Base-by-base conservation (phyloP, 192 early-diverging fungal species). In the Coemansia sp. region DNA sequence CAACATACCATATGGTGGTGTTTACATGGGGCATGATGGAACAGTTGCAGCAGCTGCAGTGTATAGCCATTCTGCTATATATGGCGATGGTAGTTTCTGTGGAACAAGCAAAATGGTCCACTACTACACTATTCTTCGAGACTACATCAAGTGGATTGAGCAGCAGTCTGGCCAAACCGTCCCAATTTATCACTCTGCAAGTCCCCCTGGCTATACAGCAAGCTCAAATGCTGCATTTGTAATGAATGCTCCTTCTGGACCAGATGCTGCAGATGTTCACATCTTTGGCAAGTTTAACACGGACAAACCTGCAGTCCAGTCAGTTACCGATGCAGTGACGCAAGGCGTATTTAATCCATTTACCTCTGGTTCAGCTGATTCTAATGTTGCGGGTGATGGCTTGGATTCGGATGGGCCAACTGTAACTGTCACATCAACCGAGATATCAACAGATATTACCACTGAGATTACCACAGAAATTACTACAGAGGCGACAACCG, bases 81-180 rank as follows among this genome's bases (percentile, higher is more conserved):
- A 64, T 18, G 53, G 62, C 3, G 37, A 35, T 32, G 43, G 20
- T 14, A 67, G 59, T 3, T 69, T 65, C 20, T 75, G 73, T 23
- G 60, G 67, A 1, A 18, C 35, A 1, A 41, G 54, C 1, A 60
- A 48, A 3, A 45, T 75, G 9, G 47, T 59, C 38, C 61, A 48
- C 50, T 75, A 75, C 59, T 75, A 75, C 52, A 58, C 53, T 3
- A 23, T 69, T 24, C 19, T 75, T 16, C 63, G 67, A 45, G 68
- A 75, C 63, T 75, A 75, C 26, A 26, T 75, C 0, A 32, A 63
- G 10, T 75, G 73, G 73, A 54, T 60, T 18, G 18, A 70, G 37
- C 22, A n/a, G 10, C 38, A 29, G 13, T 16, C 56, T 1, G 54
- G 39, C 6, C 22, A 48, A 2, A 22, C 37, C 0, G 59, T 69